phyloP scores from a whole-genome alignment of 1,284 basidiomycete species.

The Leucoagaricus sp. region DNA sequence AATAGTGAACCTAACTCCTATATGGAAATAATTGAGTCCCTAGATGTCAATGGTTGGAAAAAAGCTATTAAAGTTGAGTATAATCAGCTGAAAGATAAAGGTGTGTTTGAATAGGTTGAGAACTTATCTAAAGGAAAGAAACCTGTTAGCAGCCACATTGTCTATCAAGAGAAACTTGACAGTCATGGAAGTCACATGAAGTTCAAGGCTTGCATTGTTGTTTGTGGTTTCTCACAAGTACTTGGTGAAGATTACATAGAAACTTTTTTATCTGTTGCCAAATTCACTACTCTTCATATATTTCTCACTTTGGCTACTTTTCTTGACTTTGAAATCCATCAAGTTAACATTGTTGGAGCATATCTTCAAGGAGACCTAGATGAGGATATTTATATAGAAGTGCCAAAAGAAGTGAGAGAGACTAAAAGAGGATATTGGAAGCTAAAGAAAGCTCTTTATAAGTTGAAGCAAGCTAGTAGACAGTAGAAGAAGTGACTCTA shows the following conservation, averaged over 20 bases:
- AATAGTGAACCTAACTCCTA: not conserved
- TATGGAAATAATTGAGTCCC: not conserved
- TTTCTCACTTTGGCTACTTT: conserved; percentile 7
- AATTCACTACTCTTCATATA: conserved; percentile 1
- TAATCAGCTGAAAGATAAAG: conserved; percentile 8
- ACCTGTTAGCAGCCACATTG: not conserved
- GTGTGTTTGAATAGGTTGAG: not conserved
- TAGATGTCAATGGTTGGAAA: not conserved
- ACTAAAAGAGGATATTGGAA: too few relatives aligned
- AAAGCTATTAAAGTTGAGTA: conserved; percentile 1
- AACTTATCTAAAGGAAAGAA: not conserved
- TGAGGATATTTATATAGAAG: too few relatives aligned
- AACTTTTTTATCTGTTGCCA: too few relatives aligned
- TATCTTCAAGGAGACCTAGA: too few relatives aligned
- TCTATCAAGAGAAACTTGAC: conserved; percentile 7
- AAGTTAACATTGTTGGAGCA: conserved; percentile 16
- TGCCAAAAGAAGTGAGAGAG: too few relatives aligned
- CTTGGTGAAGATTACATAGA: too few relatives aligned
- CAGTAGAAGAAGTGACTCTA: too few relatives aligned
- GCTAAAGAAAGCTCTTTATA: too few relatives aligned
- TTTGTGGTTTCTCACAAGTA: too few relatives aligned
- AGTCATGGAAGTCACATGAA: conserved; percentile 25
- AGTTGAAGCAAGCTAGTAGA: too few relatives aligned
- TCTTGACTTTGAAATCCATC: conserved; percentile 8
- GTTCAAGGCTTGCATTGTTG: conserved; percentile 15